phyloP scores from a whole-genome alignment of 441 rosid genomes.

The Lepidium campestre region DNA sequence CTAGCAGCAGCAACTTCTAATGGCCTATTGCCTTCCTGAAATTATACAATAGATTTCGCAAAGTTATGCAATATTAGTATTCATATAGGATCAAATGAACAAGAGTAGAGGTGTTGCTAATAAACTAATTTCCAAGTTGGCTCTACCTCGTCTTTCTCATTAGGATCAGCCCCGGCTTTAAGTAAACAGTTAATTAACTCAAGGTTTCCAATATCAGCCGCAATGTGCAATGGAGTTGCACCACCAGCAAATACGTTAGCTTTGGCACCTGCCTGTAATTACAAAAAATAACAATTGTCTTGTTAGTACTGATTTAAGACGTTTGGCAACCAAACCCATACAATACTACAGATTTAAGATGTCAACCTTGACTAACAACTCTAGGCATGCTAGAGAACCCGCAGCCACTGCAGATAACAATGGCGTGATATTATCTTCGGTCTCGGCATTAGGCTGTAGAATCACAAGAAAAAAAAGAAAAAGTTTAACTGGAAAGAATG shows the following conservation, averaged over 20 bases:
- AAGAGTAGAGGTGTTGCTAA: not conserved
- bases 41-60: not conserved
- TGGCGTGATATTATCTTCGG: slow-evolving; percentile 82
- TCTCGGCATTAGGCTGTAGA: slow-evolving; percentile 82
- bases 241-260: slow-evolving; percentile 83
- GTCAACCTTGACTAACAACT: slow-evolving; percentile 67
- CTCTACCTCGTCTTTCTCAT: slow-evolving; percentile 63
- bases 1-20: slow-evolving; percentile 81
- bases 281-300: slow-evolving; percentile 1
- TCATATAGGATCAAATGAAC: not conserved
- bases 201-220: slow-evolving; percentile 70
- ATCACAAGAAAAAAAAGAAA: not conserved
- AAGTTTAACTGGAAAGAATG: not conserved
- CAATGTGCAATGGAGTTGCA: slow-evolving; percentile 88
- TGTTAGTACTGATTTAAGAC: not conserved
- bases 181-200: slow-evolving; percentile 68
- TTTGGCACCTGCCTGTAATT: slow-evolving; percentile 71
- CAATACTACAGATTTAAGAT: slow-evolving; percentile 6
- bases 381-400: slow-evolving; percentile 67
- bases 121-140: not conserved
- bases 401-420: slow-evolving; percentile 88
- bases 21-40: slow-evolving; percentile 80
- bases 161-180: slow-evolving; percentile 84
- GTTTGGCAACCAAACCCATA: not conserved
- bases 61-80: not conserved